phyloP scores from a whole-genome alignment of 352 stramenopile species.

The Phytophthora citricola region DNA sequence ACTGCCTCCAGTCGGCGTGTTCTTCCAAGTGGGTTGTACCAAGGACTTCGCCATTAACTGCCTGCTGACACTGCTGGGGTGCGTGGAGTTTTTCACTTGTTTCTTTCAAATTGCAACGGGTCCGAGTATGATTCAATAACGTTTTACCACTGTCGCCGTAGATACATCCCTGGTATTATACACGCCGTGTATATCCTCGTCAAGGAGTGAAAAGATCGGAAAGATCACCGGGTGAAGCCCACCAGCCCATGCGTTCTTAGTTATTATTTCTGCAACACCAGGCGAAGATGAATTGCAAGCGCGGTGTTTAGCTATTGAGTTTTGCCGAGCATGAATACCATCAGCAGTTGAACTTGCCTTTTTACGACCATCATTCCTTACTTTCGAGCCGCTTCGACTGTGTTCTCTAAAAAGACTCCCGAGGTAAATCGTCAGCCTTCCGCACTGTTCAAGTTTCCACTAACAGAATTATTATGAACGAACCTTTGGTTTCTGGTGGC shows the following conservation, averaged over 20 bases:
- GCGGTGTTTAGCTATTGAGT: neutral
- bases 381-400: conserved; percentile 15
- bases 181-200: conserved; percentile 63
- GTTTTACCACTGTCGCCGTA: conserved; percentile 6
- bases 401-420: conserved; percentile 3
- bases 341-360: neutral
- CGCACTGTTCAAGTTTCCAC: conserved; percentile 4
- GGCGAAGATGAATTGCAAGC: neutral
- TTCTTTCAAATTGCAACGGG: neutral
- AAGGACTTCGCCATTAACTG: conserved; percentile 72
- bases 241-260: neutral
- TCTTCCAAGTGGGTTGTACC: conserved; percentile 57
- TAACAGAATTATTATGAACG: conserved; percentile 18
- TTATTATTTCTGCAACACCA: too few species aligned
- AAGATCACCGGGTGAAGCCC: neutral
- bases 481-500: conserved; percentile 34
- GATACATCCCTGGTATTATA: conserved; percentile 64
- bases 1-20: conserved; percentile 57
- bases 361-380: neutral
- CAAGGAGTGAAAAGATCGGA: conserved; percentile 41
- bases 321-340: neutral
- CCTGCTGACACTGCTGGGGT: conserved; percentile 67
- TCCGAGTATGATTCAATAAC: neutral
- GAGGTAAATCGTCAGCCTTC: too few species aligned
- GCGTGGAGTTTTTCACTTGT: conserved; percentile 6